A percentile compares a stretch with the other conserved stretches of the same genome.
phyloP scores from a whole-genome alignment of 768 basidiomycete species.

The Naematelia encephala region DNA sequence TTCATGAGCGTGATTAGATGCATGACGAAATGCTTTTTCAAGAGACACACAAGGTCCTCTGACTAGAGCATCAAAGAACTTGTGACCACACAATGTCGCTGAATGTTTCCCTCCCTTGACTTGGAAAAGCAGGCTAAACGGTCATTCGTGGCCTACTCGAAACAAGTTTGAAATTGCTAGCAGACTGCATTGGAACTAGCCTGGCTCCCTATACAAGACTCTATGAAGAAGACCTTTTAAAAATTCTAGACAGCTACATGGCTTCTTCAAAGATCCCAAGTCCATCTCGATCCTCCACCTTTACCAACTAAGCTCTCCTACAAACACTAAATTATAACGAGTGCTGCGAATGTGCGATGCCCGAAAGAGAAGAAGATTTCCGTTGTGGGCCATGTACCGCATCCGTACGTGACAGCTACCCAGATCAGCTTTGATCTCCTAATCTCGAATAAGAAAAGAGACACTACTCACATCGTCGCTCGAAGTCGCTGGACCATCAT shows the following conservation, averaged over 20 bases:
- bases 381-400: neutral
- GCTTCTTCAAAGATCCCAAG: neutral
- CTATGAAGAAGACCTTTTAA: too few species aligned
- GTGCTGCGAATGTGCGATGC: neutral
- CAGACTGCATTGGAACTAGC: too few species aligned
- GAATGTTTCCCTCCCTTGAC: too few species aligned
- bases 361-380: neutral
- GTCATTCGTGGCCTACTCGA: too few species aligned
- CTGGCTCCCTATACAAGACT: too few species aligned
- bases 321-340: neutral
- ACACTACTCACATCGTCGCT: neutral
- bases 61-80: too few species aligned
- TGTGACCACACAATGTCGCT: too few species aligned
- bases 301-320: neutral
- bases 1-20: neutral
- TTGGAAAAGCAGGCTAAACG: too few species aligned
- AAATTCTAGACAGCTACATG: neutral
- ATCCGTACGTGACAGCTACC: neutral
- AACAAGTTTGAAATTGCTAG: too few species aligned
- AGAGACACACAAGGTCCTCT: too few species aligned
- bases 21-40: neutral
- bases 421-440: neutral
- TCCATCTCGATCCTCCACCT: neutral
- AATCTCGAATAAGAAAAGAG: neutral
- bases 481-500: neutral